These are phyloP conservation scores for Tetrapyrgos nigripes DNA, from an alignment of 1,284 basidiomycete species.

Conservation along the genomic window DNA sequence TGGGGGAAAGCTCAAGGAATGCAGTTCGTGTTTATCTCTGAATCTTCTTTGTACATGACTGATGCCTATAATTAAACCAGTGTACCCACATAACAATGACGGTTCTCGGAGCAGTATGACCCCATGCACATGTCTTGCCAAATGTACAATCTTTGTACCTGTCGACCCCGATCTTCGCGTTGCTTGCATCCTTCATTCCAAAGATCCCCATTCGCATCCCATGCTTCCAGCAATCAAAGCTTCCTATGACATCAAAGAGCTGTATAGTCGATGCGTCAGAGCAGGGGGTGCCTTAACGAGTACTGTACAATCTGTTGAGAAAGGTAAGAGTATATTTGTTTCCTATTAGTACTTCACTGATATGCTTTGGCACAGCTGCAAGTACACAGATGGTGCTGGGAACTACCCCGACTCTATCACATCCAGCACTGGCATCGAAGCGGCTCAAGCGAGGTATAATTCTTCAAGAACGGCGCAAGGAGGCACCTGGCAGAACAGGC, in stretches of 20 bases:
- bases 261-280: slow-evolving; percentile 4
- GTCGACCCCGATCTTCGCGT: slow-evolving; percentile 9
- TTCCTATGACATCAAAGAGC: neutral
- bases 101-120: neutral
- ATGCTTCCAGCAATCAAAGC: slow-evolving; percentile 18
- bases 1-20: slow-evolving; percentile 15
- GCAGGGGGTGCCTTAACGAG: slow-evolving; percentile 2
- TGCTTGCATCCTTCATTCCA: slow-evolving; percentile 8
- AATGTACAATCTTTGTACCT: slow-evolving; percentile 13
- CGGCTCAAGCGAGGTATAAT: slow-evolving; percentile 13
- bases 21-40: slow-evolving; percentile 2
- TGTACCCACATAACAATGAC: slow-evolving; percentile 8
- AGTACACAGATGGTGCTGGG: slow-evolving; percentile 10
- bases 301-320: slow-evolving; percentile 11
- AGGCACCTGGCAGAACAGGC: slow-evolving; percentile 7
- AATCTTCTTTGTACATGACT: neutral
- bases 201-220: slow-evolving; percentile 18
- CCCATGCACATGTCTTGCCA: neutral
- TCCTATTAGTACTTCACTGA: neutral
- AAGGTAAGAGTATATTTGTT: slow-evolving; percentile 7
- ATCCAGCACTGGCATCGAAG: slow-evolving; percentile 5
- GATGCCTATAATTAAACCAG: neutral
- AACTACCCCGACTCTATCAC: slow-evolving; percentile 1
- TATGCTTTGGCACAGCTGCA: neutral
- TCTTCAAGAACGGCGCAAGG: neutral